Evolutionary conservation across 306 rosid genomes (phyloP), one percentile per base, ranked within the genome.

Genomic region (Lathyrus sativus): DNA sequence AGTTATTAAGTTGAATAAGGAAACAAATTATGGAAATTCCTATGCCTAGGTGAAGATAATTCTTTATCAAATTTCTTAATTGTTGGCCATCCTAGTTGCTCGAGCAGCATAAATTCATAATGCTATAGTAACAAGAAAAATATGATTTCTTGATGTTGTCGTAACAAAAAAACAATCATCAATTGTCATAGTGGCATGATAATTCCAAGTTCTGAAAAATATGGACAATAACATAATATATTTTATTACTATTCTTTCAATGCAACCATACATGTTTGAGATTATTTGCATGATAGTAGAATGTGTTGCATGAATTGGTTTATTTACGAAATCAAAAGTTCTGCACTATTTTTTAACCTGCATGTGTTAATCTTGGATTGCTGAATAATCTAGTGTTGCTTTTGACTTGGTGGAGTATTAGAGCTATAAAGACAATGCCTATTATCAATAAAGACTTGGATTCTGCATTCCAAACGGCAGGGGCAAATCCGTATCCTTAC

Each of bases 401-500:
- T 14, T 14, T 19, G 62, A 42, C 41, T 74, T 24, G 69, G 67
- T 55, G 82, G 77, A 67, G 72, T 65, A 68, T 74, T 61, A 11
- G 54, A 79, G 79, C 55, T 68, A 77, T 78, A 74, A 42, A 74
- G 61, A 80, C 71, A 71, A 93, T 93, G 97, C 79, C 90, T 65
- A n/a, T 81, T 46, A 70, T 41, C 79, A 74, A 74, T 76, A 90
- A 92, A 81, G 98, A 90, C 67, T 60, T 76, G 55, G 98, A 92
- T 71, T 79, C 87, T 6, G 84, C 82, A 44, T 92, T 92, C 77
- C 91, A 76, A 79, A 84, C 82, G 15, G 96, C 93, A 18, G 98
- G 96, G 81, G 71, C 88, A 56, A 83, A 81, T 60, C 63, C 88
- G 96, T 92, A 92, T 92, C 98, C 98, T 88, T 72, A 50, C n/a